Evolutionary conservation across 139 green algal genomes (phyloP).

Genomic region (Coelastrella sp.): DNA sequence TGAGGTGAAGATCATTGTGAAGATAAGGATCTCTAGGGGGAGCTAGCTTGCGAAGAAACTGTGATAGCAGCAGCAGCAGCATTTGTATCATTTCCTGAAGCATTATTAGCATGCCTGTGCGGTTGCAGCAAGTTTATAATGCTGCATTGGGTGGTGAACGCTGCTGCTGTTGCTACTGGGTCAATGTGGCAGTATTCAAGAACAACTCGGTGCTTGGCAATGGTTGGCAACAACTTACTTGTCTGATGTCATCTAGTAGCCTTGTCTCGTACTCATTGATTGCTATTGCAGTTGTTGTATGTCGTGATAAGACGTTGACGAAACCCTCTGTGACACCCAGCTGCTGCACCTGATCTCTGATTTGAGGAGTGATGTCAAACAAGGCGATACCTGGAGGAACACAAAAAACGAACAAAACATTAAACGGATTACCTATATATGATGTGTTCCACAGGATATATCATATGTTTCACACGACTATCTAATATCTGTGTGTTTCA

Average conservation of each 20-base stretch:
- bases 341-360: slow-evolving; percentile 57
- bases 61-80: not conserved
- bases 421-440: too few species aligned
- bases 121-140: too few species aligned
- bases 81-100: too few species aligned
- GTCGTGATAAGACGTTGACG: slow-evolving; percentile 74
- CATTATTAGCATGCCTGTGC: too few species aligned
- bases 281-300: slow-evolving; percentile 74
- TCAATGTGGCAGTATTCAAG: too few species aligned
- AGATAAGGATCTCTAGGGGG: slow-evolving; percentile 78
- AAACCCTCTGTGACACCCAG: slow-evolving; percentile 64
- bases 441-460: too few species aligned
- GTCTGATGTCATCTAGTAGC: slow-evolving; percentile 83
- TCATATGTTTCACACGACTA: too few species aligned
- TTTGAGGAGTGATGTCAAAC: slow-evolving; percentile 70
- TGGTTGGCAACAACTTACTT: slow-evolving; percentile 52
- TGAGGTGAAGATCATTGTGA: slow-evolving; percentile 88
- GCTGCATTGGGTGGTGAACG: too few species aligned
- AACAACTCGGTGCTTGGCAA: too few species aligned
- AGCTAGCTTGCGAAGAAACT: slow-evolving; percentile 72
- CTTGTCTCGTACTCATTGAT: slow-evolving; percentile 85
- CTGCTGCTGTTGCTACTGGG: too few species aligned
- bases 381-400: slow-evolving; percentile 56
- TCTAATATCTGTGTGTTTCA: too few species aligned
- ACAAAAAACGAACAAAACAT: not conserved